phyloP scores from a whole-genome alignment of 352 stramenopile genomes.

The Albugo laibachii region DNA sequence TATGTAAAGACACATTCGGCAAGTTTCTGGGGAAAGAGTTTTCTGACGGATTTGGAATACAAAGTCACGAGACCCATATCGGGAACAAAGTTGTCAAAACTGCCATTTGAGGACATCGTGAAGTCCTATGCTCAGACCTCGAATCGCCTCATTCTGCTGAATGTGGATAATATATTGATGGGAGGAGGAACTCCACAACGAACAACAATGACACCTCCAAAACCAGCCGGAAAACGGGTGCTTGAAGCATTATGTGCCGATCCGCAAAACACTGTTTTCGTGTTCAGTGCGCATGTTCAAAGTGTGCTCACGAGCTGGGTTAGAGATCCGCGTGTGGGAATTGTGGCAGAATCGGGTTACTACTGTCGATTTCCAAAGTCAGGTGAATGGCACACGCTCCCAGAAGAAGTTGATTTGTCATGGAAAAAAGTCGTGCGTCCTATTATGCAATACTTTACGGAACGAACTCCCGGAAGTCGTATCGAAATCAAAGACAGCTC shows the following conservation, averaged over 20 bases:
- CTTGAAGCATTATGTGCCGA: constrained; percentile 32
- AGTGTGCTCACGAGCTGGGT: constrained; percentile 64
- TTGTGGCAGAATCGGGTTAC: constrained; percentile 40
- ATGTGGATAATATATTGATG: constrained; percentile 66
- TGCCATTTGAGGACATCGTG: constrained; percentile 24
- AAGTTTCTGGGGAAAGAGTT: constrained; percentile 8
- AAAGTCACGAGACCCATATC: constrained; percentile 14
- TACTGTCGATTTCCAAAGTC: constrained; percentile 30
- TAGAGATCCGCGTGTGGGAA: constrained; percentile 23
- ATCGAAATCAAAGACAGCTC: constrained; percentile 47
- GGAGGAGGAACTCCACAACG: constrained; percentile 36
- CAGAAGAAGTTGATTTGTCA: constrained; percentile 29
- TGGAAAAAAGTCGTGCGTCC: constrained; percentile 54
- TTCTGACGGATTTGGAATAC: constrained; percentile 2
- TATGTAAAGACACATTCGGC: constrained; percentile 78
- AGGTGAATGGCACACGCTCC: constrained; percentile 34
- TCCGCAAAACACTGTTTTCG: constrained; percentile 29
- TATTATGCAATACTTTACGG: constrained; percentile 59
- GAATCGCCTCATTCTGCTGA: constrained; percentile 45
- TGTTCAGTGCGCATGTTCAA: constrained; percentile 38
- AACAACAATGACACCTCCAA: constrained; percentile 25
- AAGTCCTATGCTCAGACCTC: constrained; percentile 33
- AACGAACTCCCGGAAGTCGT: constrained; percentile 41
- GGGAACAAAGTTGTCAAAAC: constrained; percentile 25
- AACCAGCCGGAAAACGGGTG: constrained; percentile 36